Percentiles rank a stretch among this genome's conserved stretches.
Evolutionary conservation across 2,329 filamentous ascomycete genomes (phyloP).

Genomic region (Alternaria infectoria): DNA sequence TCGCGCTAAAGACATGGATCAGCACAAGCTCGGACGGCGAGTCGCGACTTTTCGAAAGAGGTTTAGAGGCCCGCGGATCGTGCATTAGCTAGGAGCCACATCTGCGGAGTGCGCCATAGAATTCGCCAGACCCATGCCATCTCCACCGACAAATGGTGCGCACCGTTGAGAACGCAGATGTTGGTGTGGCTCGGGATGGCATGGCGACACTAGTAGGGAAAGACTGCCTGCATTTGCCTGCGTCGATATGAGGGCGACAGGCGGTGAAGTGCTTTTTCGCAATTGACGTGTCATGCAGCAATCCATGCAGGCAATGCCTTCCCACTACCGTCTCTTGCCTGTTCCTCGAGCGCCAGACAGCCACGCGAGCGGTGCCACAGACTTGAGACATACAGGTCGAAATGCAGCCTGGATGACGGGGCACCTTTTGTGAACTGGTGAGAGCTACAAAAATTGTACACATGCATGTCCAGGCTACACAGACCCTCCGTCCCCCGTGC

Average conservation of each 20-base stretch:
- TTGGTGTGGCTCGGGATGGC: slow-evolving; percentile 3
- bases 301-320: slow-evolving; percentile 15
- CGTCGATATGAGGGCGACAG: not conserved
- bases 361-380: slow-evolving; percentile 27
- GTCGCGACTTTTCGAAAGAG: slow-evolving; percentile 20
- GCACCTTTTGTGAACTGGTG: not conserved
- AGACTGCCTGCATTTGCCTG: slow-evolving; percentile 7
- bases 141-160: slow-evolving; percentile 15
- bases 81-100: slow-evolving; percentile 37
- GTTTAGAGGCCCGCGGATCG: slow-evolving; percentile 19
- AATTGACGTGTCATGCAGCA: slow-evolving; percentile 22
- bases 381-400: slow-evolving; percentile 14
- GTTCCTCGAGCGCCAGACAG: slow-evolving; percentile 5
- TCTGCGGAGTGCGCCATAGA: slow-evolving; percentile 32
- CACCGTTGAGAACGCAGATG: slow-evolving; percentile 6
- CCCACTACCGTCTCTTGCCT: slow-evolving; percentile 8
- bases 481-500: not conserved
- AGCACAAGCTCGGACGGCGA: slow-evolving; percentile 16
- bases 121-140: slow-evolving; percentile 23
- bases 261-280: slow-evolving; percentile 16
- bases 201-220: slow-evolving; percentile 1
- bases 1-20: slow-evolving; percentile 36
- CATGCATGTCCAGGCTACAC: not conserved
- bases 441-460: not conserved
- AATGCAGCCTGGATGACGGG: not conserved